phyloP scores from a whole-genome alignment of 495 filamentous ascomycete genomes.

The Penicillium riverlandense region DNA sequence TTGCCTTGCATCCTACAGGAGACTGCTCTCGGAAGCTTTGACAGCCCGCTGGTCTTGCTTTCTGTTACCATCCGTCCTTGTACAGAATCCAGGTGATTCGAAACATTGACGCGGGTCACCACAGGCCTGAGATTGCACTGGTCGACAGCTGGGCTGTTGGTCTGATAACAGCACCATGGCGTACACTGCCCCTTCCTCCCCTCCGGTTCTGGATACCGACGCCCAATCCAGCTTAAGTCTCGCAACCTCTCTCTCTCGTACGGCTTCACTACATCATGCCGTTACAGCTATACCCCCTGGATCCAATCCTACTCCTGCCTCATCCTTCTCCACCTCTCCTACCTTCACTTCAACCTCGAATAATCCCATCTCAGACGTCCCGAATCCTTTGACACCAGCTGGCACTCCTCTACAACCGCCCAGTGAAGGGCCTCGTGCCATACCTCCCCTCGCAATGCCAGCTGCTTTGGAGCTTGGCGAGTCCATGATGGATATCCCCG shows the following conservation, averaged over 20 bases:
- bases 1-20: constrained; percentile 24
- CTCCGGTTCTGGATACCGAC: constrained; percentile 38
- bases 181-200: constrained; percentile 33
- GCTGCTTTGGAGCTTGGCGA: constrained; percentile 49
- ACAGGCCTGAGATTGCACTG: constrained; percentile 21
- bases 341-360: constrained; percentile 25
- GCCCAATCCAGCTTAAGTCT: constrained; percentile 35
- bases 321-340: constrained; percentile 25
- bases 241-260: constrained; percentile 26
- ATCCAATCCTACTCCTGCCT: constrained; percentile 17
- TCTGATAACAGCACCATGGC: constrained; percentile 34
- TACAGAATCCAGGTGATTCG: constrained; percentile 42
- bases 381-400: constrained; percentile 39
- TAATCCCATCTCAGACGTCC: constrained; percentile 19
- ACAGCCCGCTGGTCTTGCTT: constrained; percentile 26
- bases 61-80: constrained; percentile 31
- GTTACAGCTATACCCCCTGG: constrained; percentile 24
- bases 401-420: constrained; percentile 45
- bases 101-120: constrained; percentile 29
- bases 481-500: constrained; percentile 39
- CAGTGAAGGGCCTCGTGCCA: constrained; percentile 41
- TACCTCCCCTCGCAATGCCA: constrained; percentile 28
- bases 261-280: constrained; percentile 34
- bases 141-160: constrained; percentile 29
- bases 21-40: constrained; percentile 19